These are phyloP conservation scores for Pseudocercospora pini-densiflorae DNA, from an alignment of 2,329 filamentous ascomycete species.

Conservation along the genomic window DNA sequence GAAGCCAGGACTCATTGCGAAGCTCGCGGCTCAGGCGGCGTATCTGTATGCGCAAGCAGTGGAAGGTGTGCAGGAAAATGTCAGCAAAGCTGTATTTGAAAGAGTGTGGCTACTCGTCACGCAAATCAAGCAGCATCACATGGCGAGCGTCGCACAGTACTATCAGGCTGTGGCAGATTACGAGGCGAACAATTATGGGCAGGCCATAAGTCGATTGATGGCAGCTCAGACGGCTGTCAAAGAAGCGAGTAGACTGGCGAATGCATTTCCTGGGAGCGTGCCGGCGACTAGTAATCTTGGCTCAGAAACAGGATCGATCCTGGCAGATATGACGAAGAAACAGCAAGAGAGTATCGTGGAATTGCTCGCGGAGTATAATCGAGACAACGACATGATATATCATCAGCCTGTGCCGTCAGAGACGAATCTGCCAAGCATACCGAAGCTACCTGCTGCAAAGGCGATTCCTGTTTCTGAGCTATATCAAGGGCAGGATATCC, in stretches of 20 bases:
- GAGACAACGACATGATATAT: constrained; percentile 99
- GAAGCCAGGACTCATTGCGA: constrained; percentile 88
- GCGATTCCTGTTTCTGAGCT: constrained; percentile 96
- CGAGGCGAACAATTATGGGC: constrained; percentile 83
- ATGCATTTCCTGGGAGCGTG: constrained; percentile 77
- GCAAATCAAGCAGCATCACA: constrained; percentile 80
- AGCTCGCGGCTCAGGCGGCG: constrained; percentile 87
- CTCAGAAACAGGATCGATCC: constrained; percentile 73
- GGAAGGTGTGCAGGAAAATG: constrained; percentile 91
- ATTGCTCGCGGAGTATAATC: constrained; percentile 74
- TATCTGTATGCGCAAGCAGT: constrained; percentile 85
- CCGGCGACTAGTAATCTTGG: constrained; percentile 82
- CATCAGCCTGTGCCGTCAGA: constrained; percentile 90
- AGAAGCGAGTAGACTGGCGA: constrained; percentile 77
- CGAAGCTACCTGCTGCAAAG: constrained; percentile 93
- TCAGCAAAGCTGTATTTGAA: constrained; percentile 88
- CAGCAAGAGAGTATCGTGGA: constrained; percentile 82
- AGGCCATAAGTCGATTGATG: constrained; percentile 81
- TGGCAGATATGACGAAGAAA: constrained; percentile 83
- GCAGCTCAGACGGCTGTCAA: constrained; percentile 77
- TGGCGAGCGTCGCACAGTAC: constrained; percentile 87
- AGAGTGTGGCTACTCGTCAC: constrained; percentile 87
- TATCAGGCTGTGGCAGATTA: constrained; percentile 92
- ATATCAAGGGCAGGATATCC: constrained; percentile 96
- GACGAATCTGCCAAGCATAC: constrained; percentile 77